These are phyloP conservation scores for Melanogaster broomeanus DNA, from an alignment of 768 basidiomycete genomes.

Conservation along the genomic window DNA sequence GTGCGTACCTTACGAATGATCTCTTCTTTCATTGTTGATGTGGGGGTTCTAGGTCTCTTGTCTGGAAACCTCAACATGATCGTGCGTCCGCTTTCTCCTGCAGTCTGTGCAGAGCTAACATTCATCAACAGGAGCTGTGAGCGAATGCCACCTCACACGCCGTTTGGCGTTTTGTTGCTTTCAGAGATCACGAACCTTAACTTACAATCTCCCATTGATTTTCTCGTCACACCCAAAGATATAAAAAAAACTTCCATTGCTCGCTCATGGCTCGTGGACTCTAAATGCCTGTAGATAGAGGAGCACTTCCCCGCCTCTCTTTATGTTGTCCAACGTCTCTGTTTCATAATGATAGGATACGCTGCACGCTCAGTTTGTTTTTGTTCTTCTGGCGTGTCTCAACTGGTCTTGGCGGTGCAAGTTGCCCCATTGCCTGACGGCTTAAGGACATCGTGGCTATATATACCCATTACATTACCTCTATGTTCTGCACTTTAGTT, in stretches of 20 bases:
- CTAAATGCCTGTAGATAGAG: constrained; percentile 10
- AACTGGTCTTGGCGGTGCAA: background rate
- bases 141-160: background rate
- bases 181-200: constrained; percentile 5
- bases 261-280: constrained; percentile 26
- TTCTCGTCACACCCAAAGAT: background rate
- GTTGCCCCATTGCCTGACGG: too few relatives aligned
- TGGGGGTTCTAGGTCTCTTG: constrained; percentile 48
- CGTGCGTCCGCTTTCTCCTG: constrained; percentile 36
- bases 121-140: constrained; percentile 32
- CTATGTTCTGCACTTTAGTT: too few relatives aligned
- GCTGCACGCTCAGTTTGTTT: background rate
- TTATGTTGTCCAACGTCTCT: background rate
- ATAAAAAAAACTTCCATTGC: constrained; percentile 10
- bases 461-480: too few relatives aligned
- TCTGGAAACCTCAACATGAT: constrained; percentile 79
- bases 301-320: constrained; percentile 8
- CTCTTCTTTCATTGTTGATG: constrained; percentile 13
- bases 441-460: too few relatives aligned
- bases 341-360: constrained; percentile 5
- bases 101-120: background rate
- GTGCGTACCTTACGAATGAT: constrained; percentile 31
- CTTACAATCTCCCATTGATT: constrained; percentile 4
- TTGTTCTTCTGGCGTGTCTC: background rate
- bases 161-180: background rate